Evolutionary conservation across 108 stramenopile species (phyloP).

Genomic region (Fragilaria radians): DNA sequence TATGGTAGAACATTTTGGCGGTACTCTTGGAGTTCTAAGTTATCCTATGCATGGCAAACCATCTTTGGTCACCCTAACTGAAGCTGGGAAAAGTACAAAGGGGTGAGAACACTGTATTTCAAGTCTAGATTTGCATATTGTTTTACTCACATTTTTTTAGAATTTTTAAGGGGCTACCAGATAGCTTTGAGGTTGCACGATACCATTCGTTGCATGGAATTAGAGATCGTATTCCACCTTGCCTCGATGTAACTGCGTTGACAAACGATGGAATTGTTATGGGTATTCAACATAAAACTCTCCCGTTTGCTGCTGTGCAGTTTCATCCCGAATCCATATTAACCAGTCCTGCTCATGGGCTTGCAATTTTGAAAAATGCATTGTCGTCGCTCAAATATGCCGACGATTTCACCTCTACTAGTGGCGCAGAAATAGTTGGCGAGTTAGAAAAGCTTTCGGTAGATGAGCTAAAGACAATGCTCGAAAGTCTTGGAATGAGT

Average conservation of each 20-base stretch:
- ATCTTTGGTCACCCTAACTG: slow-evolving; percentile 68
- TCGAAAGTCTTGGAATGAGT: slow-evolving; percentile 17
- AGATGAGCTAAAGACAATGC: slow-evolving; percentile 20
- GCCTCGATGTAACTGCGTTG: slow-evolving; percentile 81
- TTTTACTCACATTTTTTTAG: slow-evolving; percentile 18
- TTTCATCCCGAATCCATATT: slow-evolving; percentile 98
- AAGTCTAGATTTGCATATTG: not conserved
- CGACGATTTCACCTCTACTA: slow-evolving; percentile 13
- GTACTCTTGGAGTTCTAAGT: slow-evolving; percentile 81
- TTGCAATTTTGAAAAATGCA: slow-evolving; percentile 86
- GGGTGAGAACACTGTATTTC: slow-evolving; percentile 32
- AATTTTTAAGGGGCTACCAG: slow-evolving; percentile 87
- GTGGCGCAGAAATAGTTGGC: slow-evolving; percentile 37
- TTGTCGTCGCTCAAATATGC: slow-evolving; percentile 40
- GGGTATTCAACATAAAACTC: slow-evolving; percentile 90
- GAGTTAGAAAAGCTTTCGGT: slow-evolving; percentile 24
- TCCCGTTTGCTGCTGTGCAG: slow-evolving; percentile 97
- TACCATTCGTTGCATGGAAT: slow-evolving; percentile 96
- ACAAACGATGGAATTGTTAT: slow-evolving; percentile 94
- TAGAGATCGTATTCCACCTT: slow-evolving; percentile 67
- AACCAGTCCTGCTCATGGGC: slow-evolving; percentile 85
- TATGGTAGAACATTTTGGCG: slow-evolving; percentile 97
- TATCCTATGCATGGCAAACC: slow-evolving; percentile 98
- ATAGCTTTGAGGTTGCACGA: slow-evolving; percentile 88
- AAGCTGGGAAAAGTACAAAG: slow-evolving; percentile 38